Evolutionary conservation across 164 flowering plant genomes (phyloP).

Genomic region (Macadamia integrifolia): DNA sequence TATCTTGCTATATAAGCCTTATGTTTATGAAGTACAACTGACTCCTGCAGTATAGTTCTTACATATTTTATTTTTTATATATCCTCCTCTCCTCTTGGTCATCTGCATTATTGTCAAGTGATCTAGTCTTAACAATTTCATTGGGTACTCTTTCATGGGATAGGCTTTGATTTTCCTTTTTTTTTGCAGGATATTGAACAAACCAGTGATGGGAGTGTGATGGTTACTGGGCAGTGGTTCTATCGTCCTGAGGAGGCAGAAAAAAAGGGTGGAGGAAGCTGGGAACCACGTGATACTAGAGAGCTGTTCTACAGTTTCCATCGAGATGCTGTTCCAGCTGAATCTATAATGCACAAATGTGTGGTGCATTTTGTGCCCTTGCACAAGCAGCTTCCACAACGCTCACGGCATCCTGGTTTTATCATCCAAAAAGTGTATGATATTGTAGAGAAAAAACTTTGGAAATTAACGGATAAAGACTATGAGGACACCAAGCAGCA

Average conservation of each 20-base stretch:
- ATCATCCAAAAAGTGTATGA: conserved; percentile 92
- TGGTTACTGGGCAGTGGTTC: conserved; percentile 93
- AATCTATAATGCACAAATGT: conserved; percentile 97
- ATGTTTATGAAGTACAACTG: neutral
- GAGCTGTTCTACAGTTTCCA: conserved; percentile 94
- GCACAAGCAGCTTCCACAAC: conserved; percentile 73
- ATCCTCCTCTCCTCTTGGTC: neutral
- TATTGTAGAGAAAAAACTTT: conserved; percentile 61
- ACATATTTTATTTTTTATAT: neutral
- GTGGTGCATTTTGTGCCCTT: conserved; percentile 90
- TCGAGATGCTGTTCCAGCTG: conserved; percentile 91
- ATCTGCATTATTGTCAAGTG: neutral
- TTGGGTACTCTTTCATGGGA: neutral
- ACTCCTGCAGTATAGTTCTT: neutral
- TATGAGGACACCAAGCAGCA: conserved; percentile 78
- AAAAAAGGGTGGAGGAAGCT: conserved; percentile 71
- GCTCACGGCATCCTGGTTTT: conserved; percentile 83
- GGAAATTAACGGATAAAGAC: conserved; percentile 88
- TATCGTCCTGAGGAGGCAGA: conserved; percentile 98
- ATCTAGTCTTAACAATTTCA: neutral
- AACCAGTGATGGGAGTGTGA: conserved; percentile 51
- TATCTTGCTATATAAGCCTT: neutral
- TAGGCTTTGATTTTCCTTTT: neutral
- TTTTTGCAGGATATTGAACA: conserved; percentile 66
- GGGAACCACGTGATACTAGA: conserved; percentile 75